Evolutionary conservation across 306 rosid species (phyloP).

Genomic region (Vigna trinervia): DNA sequence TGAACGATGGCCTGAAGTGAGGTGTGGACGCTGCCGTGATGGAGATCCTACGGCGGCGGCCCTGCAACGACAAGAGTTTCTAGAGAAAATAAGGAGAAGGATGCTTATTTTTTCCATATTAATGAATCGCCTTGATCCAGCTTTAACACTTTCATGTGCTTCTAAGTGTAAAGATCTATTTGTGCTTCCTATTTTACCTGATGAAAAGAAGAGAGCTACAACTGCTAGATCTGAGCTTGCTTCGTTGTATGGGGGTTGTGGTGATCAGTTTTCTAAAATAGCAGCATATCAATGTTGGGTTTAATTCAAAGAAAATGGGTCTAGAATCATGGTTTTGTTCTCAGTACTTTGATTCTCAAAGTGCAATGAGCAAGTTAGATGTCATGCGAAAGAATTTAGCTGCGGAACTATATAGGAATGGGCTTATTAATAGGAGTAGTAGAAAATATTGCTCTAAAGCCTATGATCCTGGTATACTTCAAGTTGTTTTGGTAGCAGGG

Average conservation of each 20-base stretch:
- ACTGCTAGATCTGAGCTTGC: constrained; percentile 72
- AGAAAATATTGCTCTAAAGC: constrained; percentile 63
- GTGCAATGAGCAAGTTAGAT: constrained; percentile 59
- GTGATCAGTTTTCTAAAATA: constrained; percentile 76
- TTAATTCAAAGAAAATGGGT: constrained; percentile 58
- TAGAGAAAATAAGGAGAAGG: too few relatives aligned
- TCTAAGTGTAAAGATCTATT: constrained; percentile 75
- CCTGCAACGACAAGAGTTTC: too few relatives aligned
- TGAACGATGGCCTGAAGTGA: too few relatives aligned
- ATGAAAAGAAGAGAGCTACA: constrained; percentile 61
- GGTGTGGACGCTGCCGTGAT: too few relatives aligned
- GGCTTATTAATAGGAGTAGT: constrained; percentile 56
- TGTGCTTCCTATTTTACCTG: constrained; percentile 62
- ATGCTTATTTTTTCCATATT: constrained; percentile 50
- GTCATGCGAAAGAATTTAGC: constrained; percentile 70
- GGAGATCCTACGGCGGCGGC: too few relatives aligned
- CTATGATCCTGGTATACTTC: constrained; percentile 66
- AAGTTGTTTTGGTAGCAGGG: constrained; percentile 71
- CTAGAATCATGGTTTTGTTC: constrained; percentile 62
- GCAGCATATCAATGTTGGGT: constrained; percentile 87
- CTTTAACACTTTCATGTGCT: constrained; percentile 83
- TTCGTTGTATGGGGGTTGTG: constrained; percentile 71
- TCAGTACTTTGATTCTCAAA: constrained; percentile 56
- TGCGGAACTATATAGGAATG: constrained; percentile 58
- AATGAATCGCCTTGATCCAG: constrained; percentile 91